Evolutionary conservation across 164 flowering plant species (phyloP), one percentile per base, ranked within the genome.

Genomic region (Magnolia kwangsiensis): DNA sequence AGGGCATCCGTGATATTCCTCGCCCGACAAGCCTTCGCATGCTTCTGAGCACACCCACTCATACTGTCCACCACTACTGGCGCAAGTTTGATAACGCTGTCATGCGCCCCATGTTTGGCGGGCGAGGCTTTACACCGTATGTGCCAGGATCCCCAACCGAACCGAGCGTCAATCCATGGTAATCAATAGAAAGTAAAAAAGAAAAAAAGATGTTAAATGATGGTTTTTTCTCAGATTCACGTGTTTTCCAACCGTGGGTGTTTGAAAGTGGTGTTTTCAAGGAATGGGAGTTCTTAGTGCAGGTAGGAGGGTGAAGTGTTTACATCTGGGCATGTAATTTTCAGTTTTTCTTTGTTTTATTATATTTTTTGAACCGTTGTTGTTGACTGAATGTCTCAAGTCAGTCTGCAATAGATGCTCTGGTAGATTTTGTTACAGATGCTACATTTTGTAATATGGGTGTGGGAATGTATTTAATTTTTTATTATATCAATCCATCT

Each of bases 61-160:
- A 78, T 78, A 89, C 90, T 2, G 97, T 91, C 45, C 98, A 95
- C 80, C 80, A 83, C 76, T 93, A 89, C 29, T 95, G 98, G 98
- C 88, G 95, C 67, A 93, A 83, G 77, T 95, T 95, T 58, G 98
- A 93, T 66, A 68, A 95, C 78, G 86, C 90, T 45, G 88, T 90
- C 87, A 95, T 95, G 97, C 83, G 96, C 9, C 98, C 98, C 0
- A 87, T 92, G 74, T 93, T 95, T 80, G 98, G 98, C 23, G 98
- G 98, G 0, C 81, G 97, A 19, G 97, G 98, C n/a, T 95, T 95
- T 82, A 90, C 86, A 1, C 96, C 92, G 2, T 86, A 77, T 65
- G 86, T 88, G 45, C 97, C 95, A 7, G 94, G 97, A 31, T 91
- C 98, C 16, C 98, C 98, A 23, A 88, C 86, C 0, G 97, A 91